These are phyloP conservation scores for Saksenaea vasiformis DNA, from an alignment of 371 early-diverging fungal species.

Conservation along the genomic window DNA sequence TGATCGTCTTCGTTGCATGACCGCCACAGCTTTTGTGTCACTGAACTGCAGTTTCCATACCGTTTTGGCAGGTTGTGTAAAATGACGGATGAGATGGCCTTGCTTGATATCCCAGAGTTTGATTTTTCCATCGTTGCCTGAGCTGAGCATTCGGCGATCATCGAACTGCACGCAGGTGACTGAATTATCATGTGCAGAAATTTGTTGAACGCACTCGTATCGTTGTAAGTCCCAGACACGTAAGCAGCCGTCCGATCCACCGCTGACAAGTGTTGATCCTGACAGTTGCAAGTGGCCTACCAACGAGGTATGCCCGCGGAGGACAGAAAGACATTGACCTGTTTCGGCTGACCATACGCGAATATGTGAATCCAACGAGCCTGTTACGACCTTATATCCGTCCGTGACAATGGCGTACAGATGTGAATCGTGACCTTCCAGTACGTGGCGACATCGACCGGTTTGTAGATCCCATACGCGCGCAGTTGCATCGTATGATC, in stretches of 20 bases:
- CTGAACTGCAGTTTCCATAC: conserved; percentile 68
- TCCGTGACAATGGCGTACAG: conserved; percentile 73
- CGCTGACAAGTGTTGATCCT: conserved; percentile 74
- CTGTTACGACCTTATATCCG: conserved; percentile 69
- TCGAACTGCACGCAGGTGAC: conserved; percentile 90
- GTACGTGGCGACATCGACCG: conserved; percentile 65
- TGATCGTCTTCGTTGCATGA: conserved; percentile 52
- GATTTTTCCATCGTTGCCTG: conserved; percentile 84
- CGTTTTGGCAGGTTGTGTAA: conserved; percentile 61
- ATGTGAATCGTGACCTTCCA: conserved; percentile 71
- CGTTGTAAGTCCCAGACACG: conserved; percentile 86
- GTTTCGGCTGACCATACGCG: conserved; percentile 73
- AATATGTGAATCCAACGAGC: conserved; percentile 77
- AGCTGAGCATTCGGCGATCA: conserved; percentile 77
- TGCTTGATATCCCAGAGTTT: conserved; percentile 85
- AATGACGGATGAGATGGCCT: conserved; percentile 72
- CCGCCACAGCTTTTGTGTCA: conserved; percentile 63
- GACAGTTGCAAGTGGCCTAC: conserved; percentile 86
- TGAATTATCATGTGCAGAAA: conserved; percentile 81
- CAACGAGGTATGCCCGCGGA: conserved; percentile 83
- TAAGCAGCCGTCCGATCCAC: conserved; percentile 85
- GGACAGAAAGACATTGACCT: conserved; percentile 57
- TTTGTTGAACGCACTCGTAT: conserved; percentile 65
- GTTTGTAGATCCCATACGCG: conserved; percentile 85
- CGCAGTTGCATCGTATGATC: conserved; percentile 90